phyloP scores from a whole-genome alignment of 805 yeast species.

The Hanseniaspora pseudoguilliermondii region DNA sequence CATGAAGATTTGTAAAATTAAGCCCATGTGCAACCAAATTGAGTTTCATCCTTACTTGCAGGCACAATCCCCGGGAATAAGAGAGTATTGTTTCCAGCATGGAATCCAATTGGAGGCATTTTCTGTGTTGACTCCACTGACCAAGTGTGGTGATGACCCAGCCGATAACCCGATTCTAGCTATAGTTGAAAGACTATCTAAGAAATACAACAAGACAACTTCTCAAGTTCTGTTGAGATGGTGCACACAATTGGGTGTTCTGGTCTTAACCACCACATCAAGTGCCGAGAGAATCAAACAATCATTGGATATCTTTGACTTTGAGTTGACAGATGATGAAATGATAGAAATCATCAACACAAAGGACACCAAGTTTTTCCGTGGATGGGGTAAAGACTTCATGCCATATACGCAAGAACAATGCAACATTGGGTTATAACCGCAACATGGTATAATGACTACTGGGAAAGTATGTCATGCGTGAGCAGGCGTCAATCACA shows the following conservation, averaged over 20 bases:
- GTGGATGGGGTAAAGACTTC: constrained; percentile 13
- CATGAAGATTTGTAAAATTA: constrained; percentile 31
- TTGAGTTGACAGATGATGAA: constrained; percentile 39
- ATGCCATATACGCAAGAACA: constrained; percentile 2
- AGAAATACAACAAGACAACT: constrained; percentile 41
- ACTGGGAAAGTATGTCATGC: too few species aligned
- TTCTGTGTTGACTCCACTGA: constrained; percentile 51
- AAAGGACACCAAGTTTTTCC: constrained; percentile 26
- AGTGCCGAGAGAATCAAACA: constrained; percentile 40
- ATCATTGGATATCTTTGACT: constrained; percentile 42
- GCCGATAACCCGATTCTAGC: constrained; percentile 27
- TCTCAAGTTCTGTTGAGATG: constrained; percentile 54
- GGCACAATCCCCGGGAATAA: constrained; percentile 46
- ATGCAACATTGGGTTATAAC: constrained; percentile 13
- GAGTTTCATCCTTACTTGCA: constrained; percentile 58
- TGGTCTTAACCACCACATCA: constrained; percentile 57
- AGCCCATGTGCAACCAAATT: constrained; percentile 54
- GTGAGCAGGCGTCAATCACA: too few species aligned
- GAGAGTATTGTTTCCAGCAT: constrained; percentile 36
- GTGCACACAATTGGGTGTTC: constrained; percentile 47
- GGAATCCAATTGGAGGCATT: constrained; percentile 47
- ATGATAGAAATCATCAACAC: constrained; percentile 27
- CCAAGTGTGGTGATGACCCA: constrained; percentile 33
- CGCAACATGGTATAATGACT: too few species aligned
- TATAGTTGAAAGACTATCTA: constrained; percentile 30